Base-by-base conservation (phyloP, 1,139 yeast genomes). In the Yamadazyma oceani region DNA sequence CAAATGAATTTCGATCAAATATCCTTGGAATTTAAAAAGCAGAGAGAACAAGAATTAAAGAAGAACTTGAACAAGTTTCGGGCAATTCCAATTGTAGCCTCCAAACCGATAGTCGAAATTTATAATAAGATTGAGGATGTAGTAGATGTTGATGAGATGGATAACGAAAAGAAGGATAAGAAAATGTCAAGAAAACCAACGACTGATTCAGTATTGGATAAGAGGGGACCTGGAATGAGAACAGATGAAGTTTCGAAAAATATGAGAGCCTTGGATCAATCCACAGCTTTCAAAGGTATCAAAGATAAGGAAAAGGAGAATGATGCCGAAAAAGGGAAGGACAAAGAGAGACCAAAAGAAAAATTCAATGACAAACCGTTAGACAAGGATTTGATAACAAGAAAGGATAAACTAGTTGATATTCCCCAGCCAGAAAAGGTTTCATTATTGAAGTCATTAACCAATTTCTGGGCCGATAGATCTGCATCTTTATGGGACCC, bases 401-500 rank as follows among this genome's bases (percentile, higher is more conserved):
- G 32, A 9, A 44, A 39, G 26, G 42, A 41, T 12, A 40, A 38
- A 36, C 16, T 38, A 2, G 13, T 42, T 9, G 52, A 49, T 29
- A 54, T 67, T 16, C 68, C 70, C 0, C 67, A 69, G 59, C 63
- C 87, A 2, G 97, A 88, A 53, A 78, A 79, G 49, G 78, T 81
- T 24, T 83, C 96, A 1, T 60, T 94, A 24, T 75, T 94, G 64
- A 88, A 87, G 51, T 82, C 96, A 0, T 66, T 94, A 41, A 80
- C 96, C 0, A 88, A 83, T 52, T 90, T 92, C 61, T 92, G 98
- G 98, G 97, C 97, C 1, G 98, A 94, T 61, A 66, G 98, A 50
- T 86, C 97, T 1, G 92, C 97, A 0, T 85, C 96, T 2, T 75
- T 94, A 16, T 94, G 98, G 98, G 89, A 86, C 48, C 95, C 97